Conservation (phyloP, 2,329 filamentous ascomycete species). For the Colletotrichum eremochloae region DNA sequence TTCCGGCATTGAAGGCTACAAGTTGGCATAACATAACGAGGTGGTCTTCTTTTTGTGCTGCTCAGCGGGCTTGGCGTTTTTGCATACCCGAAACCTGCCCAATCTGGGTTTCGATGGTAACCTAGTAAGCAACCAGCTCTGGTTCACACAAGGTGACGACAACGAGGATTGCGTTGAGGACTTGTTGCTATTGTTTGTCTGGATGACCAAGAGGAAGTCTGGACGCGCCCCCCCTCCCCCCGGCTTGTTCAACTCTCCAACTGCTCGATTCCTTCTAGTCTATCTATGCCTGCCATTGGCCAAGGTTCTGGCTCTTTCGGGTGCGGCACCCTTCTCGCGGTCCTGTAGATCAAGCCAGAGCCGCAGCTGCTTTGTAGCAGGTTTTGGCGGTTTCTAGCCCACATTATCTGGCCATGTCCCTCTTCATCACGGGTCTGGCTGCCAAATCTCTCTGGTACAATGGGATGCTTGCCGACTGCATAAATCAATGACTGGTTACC, state of each 20-base stretch:
- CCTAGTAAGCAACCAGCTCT: not conserved
- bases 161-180: not conserved
- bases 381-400: constrained; percentile 18
- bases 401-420: not conserved
- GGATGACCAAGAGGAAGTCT: not conserved
- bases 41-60: not conserved
- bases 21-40: not conserved
- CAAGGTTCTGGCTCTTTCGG: not conserved
- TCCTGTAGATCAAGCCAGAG: constrained; percentile 25
- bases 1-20: not conserved
- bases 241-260: constrained; percentile 2
- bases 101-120: constrained; percentile 1
- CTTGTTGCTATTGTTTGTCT: not conserved
- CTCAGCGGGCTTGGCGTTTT: constrained; percentile 10
- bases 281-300: constrained; percentile 11
- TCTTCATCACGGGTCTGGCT: not conserved
- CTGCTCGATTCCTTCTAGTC: not conserved
- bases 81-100: not conserved
- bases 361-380: constrained; percentile 23
- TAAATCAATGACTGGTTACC: not conserved
- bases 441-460: not conserved
- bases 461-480: not conserved
- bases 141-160: not conserved
- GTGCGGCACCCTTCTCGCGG: constrained; percentile 10
- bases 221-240: not conserved